Conservation (phyloP, 1,284 basidiomycete species). For the Neolentinus lepideus region DNA sequence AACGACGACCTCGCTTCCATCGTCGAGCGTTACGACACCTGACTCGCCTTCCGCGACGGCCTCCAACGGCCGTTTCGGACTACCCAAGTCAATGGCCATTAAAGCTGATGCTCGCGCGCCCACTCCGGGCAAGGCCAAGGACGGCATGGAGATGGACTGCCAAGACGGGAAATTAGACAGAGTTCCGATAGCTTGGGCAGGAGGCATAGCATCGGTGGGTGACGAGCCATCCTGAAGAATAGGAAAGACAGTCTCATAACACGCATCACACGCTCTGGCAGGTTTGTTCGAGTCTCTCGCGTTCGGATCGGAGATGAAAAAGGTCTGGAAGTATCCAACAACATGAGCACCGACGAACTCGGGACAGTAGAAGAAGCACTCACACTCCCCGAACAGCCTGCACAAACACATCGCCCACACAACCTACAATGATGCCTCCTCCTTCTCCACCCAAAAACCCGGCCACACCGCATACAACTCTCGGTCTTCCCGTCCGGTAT, state of each 20-base stretch:
- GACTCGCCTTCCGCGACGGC: conserved; percentile 5
- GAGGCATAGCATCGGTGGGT: conserved; percentile 14
- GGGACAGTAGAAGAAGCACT: conserved; percentile 18
- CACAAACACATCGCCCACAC: conserved; percentile 85
- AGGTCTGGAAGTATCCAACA: conserved; percentile 65
- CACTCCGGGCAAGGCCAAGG: conserved; percentile 34
- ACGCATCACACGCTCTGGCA: conserved; percentile 78
- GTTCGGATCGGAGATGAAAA: conserved; percentile 61
- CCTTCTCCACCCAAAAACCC: conserved; percentile 74
- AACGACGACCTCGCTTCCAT: conserved; percentile 3
- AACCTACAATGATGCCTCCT: conserved; percentile 87
- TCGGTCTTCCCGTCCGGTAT: conserved; percentile 80
- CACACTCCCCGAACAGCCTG: conserved; percentile 74
- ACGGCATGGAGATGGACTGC: conserved; percentile 29
- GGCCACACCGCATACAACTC: conserved; percentile 78
- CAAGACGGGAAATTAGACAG: conserved; percentile 40
- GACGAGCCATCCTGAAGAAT: conserved; percentile 30
- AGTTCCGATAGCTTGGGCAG: conserved; percentile 25
- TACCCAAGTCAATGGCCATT: conserved; percentile 33
- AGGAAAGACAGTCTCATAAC: conserved; percentile 82
- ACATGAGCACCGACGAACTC: no score
- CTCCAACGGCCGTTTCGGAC: conserved; percentile 16
- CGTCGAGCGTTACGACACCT: background rate
- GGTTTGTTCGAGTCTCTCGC: conserved; percentile 47
- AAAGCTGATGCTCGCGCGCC: conserved; percentile 25